phyloP scores from a whole-genome alignment of 2,329 filamentous ascomycete species.

The Dothistroma pini region DNA sequence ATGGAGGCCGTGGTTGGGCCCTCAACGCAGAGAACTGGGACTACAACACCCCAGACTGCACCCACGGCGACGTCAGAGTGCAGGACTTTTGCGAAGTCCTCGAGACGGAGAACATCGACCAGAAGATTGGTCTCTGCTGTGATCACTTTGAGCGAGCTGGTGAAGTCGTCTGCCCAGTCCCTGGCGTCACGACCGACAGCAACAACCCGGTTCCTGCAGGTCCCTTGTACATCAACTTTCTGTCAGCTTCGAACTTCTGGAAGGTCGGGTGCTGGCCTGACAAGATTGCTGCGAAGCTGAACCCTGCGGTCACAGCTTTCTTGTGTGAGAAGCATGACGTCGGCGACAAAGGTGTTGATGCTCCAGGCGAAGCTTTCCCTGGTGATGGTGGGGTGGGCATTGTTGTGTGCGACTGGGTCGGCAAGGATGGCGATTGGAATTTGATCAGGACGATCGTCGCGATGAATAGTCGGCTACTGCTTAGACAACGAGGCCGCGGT shows the following conservation, averaged over 20 bases:
- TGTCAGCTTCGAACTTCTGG: slow-evolving; percentile 93
- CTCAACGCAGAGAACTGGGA: slow-evolving; percentile 68
- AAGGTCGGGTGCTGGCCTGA: slow-evolving; percentile 90
- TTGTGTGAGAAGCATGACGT: slow-evolving; percentile 52
- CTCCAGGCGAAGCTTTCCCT: slow-evolving; percentile 25
- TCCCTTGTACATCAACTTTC: slow-evolving; percentile 85
- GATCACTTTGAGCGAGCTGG: slow-evolving; percentile 72
- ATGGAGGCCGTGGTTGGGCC: slow-evolving; percentile 53
- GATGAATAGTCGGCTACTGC: slow-evolving; percentile 60
- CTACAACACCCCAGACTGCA: slow-evolving; percentile 79
- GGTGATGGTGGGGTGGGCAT: slow-evolving; percentile 70
- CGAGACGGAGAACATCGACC: slow-evolving; percentile 68
- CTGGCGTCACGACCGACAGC: slow-evolving; percentile 39
- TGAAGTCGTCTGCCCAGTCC: slow-evolving; percentile 35
- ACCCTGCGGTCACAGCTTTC: slow-evolving; percentile 66
- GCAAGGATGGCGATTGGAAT: slow-evolving; percentile 84
- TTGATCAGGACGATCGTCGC: slow-evolving; percentile 80
- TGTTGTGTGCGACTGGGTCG: slow-evolving; percentile 92
- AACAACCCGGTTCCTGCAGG: slow-evolving; percentile 43
- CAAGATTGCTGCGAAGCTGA: slow-evolving; percentile 80
- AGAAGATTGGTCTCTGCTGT: slow-evolving; percentile 71
- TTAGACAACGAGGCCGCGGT: slow-evolving; percentile 22
- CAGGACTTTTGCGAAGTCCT: slow-evolving; percentile 94
- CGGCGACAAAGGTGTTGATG: slow-evolving; percentile 27
- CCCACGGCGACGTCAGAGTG: slow-evolving; percentile 71